Evolutionary conservation across 768 basidiomycete genomes (phyloP).

Genomic region (Leccinum subgranulosum): DNA sequence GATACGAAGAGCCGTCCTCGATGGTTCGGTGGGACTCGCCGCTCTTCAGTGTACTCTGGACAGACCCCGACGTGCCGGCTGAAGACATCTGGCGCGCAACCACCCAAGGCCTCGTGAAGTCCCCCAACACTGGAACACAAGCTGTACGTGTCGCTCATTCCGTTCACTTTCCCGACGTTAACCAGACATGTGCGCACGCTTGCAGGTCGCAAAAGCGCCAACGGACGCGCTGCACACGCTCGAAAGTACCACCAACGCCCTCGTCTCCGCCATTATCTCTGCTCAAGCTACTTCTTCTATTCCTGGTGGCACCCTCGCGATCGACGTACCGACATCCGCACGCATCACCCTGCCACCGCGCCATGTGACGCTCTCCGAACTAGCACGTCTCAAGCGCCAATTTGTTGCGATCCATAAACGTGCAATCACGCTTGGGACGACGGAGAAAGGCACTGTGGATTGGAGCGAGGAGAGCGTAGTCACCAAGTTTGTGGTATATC

Average conservation of each 20-base stretch:
- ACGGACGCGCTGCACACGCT: slow-evolving; percentile 83
- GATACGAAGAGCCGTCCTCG: slow-evolving; percentile 95
- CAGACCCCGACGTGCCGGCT: slow-evolving; percentile 61
- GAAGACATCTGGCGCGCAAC: slow-evolving; percentile 79
- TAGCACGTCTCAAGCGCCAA: slow-evolving; percentile 88
- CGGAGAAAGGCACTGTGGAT: slow-evolving; percentile 71
- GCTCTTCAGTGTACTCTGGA: slow-evolving; percentile 79
- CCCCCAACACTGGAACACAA: slow-evolving; percentile 82
- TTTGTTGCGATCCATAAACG: slow-evolving; percentile 90
- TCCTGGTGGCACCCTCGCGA: slow-evolving; percentile 41
- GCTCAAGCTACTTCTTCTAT: slow-evolving; percentile 51
- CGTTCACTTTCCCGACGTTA: background rate
- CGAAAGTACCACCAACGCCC: slow-evolving; percentile 68
- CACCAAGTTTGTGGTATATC: slow-evolving; percentile 65
- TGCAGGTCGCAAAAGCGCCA: slow-evolving; percentile 76
- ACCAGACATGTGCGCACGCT: background rate
- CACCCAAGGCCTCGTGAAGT: slow-evolving; percentile 76
- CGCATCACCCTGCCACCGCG: slow-evolving; percentile 64
- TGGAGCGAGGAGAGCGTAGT: slow-evolving; percentile 73
- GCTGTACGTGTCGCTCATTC: slow-evolving; percentile 43
- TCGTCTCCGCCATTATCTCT: slow-evolving; percentile 71
- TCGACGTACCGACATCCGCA: slow-evolving; percentile 39
- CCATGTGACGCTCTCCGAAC: slow-evolving; percentile 76
- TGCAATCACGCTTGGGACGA: slow-evolving; percentile 79
- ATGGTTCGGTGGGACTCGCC: slow-evolving; percentile 99